Evolutionary conservation across 1,284 basidiomycete genomes (phyloP), one percentile per base, ranked within the genome.

Genomic region (Schizophyllum amplum): DNA sequence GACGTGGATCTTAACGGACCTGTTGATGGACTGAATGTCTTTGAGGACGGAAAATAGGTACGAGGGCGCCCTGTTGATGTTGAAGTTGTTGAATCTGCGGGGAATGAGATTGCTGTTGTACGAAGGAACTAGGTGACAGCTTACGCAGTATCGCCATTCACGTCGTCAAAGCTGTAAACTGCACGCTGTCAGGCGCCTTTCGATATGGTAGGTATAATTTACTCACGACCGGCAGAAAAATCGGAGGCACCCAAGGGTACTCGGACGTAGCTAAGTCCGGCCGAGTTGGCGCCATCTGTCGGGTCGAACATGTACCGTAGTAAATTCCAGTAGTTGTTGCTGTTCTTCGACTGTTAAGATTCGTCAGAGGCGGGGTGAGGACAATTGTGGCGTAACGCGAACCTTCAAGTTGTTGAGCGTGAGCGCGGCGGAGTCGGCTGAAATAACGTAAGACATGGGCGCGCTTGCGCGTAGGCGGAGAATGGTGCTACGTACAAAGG

Each of bases 181-280:
- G 54, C 33, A 33, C 13, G 27, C 5, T 13, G 27, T 33, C 6
- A 33, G 27, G 5, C 27, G 27, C 5, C 6, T 5, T 5, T 33
- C 27, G 13, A 5, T 6, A 33, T 13, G 13, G 13, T 6, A 33
- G 27, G 5, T 33, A 5, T 5, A 33, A 13, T 33, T 5, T 6
- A 33, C 33, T 42, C 60, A 71, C 56, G 58, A 77, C 78, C 57
- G n/a, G 59, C 68, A 11, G 80, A 81, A 60, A 83, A 81, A 64
- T 83, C 80, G 4, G 78, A 78, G 9, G 81, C 79, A n/a, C 80
- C 81, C 33, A 83, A 67, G 0, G 79, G 72, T 22, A 82, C 67
- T 11, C 81, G 74, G 55, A 83, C 67, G 57, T 76, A 78, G 55
- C 71, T 78, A 27, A 83, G 61, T 1, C 80, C 81, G 52, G 79